phyloP scores from a whole-genome alignment of 306 rosid species.

The Spatholobus suberectus region DNA sequence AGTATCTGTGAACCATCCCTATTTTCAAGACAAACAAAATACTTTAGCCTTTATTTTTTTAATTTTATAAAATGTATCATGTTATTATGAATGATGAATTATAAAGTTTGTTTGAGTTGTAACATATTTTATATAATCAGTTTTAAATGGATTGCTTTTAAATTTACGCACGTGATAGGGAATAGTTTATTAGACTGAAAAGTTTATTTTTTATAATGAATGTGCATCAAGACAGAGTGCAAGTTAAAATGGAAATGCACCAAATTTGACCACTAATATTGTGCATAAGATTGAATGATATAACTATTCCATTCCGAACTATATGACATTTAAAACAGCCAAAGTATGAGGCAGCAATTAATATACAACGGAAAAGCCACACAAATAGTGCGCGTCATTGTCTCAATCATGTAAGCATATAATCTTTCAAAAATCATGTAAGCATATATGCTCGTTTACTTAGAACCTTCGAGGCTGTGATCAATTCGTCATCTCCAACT shows the following conservation, averaged over 20 bases:
- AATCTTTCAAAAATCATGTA: too few species aligned
- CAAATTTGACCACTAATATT: background rate
- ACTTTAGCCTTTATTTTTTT: background rate
- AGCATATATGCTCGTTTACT: background rate
- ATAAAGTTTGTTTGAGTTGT: background rate
- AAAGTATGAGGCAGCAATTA: background rate
- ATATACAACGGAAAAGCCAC: background rate
- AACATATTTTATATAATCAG: background rate
- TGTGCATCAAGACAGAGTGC: background rate
- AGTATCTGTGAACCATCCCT: background rate
- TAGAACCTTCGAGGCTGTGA: background rate
- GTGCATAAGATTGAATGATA: background rate
- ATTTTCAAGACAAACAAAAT: background rate
- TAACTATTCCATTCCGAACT: background rate
- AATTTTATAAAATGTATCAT: background rate
- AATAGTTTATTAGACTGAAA: background rate
- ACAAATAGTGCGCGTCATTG: background rate
- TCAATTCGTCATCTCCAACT: background rate
- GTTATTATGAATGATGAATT: background rate
- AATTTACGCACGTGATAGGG: background rate
- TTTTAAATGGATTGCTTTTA: background rate
- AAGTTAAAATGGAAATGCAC: background rate
- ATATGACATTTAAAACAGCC: constrained; percentile 32
- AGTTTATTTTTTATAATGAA: too few species aligned
- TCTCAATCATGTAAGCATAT: background rate